Percentiles rank a stretch among this genome's conserved stretches.
Conservation (phyloP, 371 early-diverging fungal species). For the Choanephora cucurbitarum region DNA sequence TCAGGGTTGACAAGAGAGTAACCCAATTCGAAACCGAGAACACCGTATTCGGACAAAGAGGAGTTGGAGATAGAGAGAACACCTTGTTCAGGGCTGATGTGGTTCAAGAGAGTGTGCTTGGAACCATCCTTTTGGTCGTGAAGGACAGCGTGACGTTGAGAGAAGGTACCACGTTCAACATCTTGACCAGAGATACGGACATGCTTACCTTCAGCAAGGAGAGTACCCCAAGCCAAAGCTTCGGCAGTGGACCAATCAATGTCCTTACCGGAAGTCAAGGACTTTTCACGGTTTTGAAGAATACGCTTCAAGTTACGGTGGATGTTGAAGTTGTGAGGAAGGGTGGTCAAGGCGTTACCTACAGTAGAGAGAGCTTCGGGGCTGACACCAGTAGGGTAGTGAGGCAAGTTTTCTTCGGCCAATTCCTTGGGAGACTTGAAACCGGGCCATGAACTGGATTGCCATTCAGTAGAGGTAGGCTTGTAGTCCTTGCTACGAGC, state of each 20-base stretch:
- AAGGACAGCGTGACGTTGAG: conserved; percentile 94
- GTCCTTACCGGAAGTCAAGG: conserved; percentile 71
- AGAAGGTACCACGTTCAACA: conserved; percentile 98
- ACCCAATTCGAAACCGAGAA: conserved; percentile 95
- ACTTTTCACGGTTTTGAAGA: conserved; percentile 81
- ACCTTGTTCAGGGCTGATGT: conserved; percentile 82
- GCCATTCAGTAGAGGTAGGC: conserved; percentile 90
- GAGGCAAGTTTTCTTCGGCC: conserved; percentile 67
- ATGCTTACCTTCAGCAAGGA: conserved; percentile 64
- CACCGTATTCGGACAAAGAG: conserved; percentile 94
- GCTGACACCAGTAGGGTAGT: conserved; percentile 81
- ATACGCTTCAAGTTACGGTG: conserved; percentile 89
- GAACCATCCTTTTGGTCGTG: conserved; percentile 86
- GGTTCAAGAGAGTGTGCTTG: conserved; percentile 78
- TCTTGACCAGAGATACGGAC: conserved; percentile 70
- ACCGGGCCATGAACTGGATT: conserved; percentile 90
- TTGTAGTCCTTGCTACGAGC: conserved; percentile 86
- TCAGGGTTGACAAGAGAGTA: conserved; percentile 94
- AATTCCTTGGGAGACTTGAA: conserved; percentile 84
- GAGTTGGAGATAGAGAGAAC: conserved; percentile 91
- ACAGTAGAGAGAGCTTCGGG: conserved; percentile 75
- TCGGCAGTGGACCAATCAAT: conserved; percentile 98
- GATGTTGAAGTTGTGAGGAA: conserved; percentile 84
- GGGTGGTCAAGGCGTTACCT: conserved; percentile 77
- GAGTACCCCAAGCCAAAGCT: conserved; percentile 90